These are phyloP conservation scores for Biancaea sappan DNA, from an alignment of 306 rosid genomes.

Conservation along the genomic window DNA sequence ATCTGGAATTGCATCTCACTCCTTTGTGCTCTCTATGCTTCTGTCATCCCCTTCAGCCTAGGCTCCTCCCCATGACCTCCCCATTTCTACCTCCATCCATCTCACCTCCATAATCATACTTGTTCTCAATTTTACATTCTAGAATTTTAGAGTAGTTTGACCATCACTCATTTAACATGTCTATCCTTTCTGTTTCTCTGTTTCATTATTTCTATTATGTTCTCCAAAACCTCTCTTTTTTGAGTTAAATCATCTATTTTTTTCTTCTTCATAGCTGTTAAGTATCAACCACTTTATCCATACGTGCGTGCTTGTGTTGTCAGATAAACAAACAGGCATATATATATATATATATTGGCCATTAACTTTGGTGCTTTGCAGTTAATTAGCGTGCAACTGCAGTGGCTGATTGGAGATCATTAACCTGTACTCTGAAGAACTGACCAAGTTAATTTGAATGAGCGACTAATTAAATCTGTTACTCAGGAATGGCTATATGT, in stretches of 20 bases:
- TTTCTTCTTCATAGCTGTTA: background rate
- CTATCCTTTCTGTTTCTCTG: background rate
- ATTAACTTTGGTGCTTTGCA: slow-evolving; percentile 13
- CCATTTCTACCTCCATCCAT: slow-evolving; percentile 13
- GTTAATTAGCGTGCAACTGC: slow-evolving; percentile 1
- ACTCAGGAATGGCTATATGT: too few species aligned
- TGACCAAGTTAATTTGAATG: background rate
- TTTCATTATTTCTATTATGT: background rate
- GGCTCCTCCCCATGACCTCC: slow-evolving; percentile 34
- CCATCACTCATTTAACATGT: background rate
- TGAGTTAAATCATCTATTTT: too few species aligned
- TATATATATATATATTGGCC: background rate
- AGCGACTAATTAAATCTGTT: too few species aligned
- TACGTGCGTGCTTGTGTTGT: too few species aligned
- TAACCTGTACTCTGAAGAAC: background rate
- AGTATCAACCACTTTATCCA: background rate
- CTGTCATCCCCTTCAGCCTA: slow-evolving; percentile 54
- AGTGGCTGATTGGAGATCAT: background rate
- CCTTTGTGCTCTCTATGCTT: slow-evolving; percentile 69
- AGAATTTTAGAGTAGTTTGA: background rate
- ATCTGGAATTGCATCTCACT: slow-evolving; percentile 38
- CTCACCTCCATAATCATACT: background rate
- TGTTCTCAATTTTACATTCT: background rate
- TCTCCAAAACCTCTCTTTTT: background rate
- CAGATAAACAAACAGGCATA: background rate